Conservation (phyloP, 2,329 filamentous ascomycete species). For the Sclerotinia glacialis region DNA sequence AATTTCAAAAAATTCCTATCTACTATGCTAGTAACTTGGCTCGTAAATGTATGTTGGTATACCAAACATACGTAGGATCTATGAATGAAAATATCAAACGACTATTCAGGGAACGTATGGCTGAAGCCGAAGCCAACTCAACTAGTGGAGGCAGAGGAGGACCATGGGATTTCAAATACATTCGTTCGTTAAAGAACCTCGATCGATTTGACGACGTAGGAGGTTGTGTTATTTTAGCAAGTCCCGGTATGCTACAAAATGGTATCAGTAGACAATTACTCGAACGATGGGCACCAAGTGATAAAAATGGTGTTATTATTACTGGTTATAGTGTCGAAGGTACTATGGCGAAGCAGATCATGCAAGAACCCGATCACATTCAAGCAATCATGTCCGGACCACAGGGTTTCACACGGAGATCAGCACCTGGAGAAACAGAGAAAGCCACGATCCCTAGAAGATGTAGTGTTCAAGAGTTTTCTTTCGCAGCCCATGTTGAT, state of each 20-base stretch:
- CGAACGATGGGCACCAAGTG: slow-evolving; percentile 92
- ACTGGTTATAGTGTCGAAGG: slow-evolving; percentile 98
- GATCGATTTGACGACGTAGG: slow-evolving; percentile 96
- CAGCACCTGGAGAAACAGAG: slow-evolving; percentile 65
- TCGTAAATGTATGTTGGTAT: slow-evolving; percentile 96
- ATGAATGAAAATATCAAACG: slow-evolving; percentile 99
- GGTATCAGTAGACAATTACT: slow-evolving; percentile 90
- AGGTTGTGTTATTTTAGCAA: slow-evolving; percentile 94
- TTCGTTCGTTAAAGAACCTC: slow-evolving; percentile 85
- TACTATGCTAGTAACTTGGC: slow-evolving; percentile 97
- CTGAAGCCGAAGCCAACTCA: slow-evolving; percentile 78
- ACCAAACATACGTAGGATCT: slow-evolving; percentile 94
- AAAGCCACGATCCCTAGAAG: slow-evolving; percentile 88
- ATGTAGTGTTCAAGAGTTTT: slow-evolving; percentile 91
- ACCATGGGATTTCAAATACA: slow-evolving; percentile 96
- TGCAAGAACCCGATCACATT: slow-evolving; percentile 93
- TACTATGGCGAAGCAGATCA: slow-evolving; percentile 94
- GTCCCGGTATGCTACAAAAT: slow-evolving; percentile 96
- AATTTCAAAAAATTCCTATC: slow-evolving; percentile 87
- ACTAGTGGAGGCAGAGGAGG: slow-evolving; percentile 73
- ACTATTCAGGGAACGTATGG: slow-evolving; percentile 89
- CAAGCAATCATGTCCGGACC: slow-evolving; percentile 86
- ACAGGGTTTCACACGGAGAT: slow-evolving; percentile 60
- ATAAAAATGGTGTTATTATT: slow-evolving; percentile 97
- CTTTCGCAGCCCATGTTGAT: slow-evolving; percentile 95